Base-by-base conservation (phyloP, 441 rosid genomes). In the Dalechampia spathulata region DNA sequence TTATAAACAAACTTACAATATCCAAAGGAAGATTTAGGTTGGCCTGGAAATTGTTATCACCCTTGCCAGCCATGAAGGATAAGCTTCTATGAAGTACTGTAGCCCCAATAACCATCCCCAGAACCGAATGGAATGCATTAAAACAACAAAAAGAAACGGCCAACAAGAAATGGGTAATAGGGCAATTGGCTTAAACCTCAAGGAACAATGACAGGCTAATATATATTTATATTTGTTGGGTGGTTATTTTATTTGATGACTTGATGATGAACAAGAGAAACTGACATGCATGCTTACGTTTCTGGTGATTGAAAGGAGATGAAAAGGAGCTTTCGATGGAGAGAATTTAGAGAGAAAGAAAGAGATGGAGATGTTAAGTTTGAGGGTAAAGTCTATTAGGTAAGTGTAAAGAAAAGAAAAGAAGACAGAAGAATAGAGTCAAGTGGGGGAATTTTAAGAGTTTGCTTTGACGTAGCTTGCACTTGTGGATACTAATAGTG, bases 241-340 rank as follows among this genome's bases (percentile, higher is more conserved):
- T n/a, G n/a, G n/a, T n/a, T n/a, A n/a, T n/a, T n/a, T n/a, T n/a
- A n/a, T n/a, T n/a, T n/a, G n/a, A n/a, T n/a, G n/a, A n/a, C 5
- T 65, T 62, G 62, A 64, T 26, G 27, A 15, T 28, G 2, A 30
- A 27, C 17, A 25, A 4, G 8, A 30, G 11, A 2, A 23, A 59
- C 25, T 7, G 2, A 14, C 25, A 49, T 37, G 40, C 25, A 49
- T 37, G 40, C 14, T 36, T 22, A 6, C 9, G 20, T 64, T 49
- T 62, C 8, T n/a, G 55, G 52, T 49, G 58, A 19, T 44, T 70
- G 58, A 43, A 64, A 62, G 72, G 71, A 78, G 86, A 78, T 72
- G 78, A 63, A 63, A 63, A 45, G 75, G 75, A 66, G 83, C 81
- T 85, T 77, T 85, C 93, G 65, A n/a, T 6, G 72, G 49, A 65